Evolutionary conservation across 108 stramenopile genomes (phyloP), one percentile per base, ranked within the genome.

Genomic region (Cylindrotheca closterium): DNA sequence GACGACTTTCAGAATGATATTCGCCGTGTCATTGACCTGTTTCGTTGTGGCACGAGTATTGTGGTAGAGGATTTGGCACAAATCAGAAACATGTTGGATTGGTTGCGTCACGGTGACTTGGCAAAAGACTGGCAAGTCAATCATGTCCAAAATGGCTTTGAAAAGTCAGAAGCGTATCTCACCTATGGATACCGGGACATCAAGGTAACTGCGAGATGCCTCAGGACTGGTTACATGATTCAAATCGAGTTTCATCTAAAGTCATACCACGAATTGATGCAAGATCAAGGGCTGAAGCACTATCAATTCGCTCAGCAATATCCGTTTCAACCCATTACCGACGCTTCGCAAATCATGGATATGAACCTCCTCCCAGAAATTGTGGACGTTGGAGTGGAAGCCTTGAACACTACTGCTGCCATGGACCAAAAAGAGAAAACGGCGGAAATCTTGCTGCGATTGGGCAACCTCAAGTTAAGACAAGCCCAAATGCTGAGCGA

Each of bases 81-180:
- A 7, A n/a, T n/a, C 21, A 51, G n/a, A n/a, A 7, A 10, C 5
- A 51, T 51, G 5, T 5, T 51, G 17, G 21, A 51, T 22, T 7
- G 21, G 5, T 51, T 51, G 5, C n/a, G 23, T 22, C 5, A 51
- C 5, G 51, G 51, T n/a, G 23, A 5, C 21, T 19, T 19, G 51
- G 7, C 51, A 7, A 23, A 23, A 22, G 51, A 51, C 5, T 51
- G 51, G 51, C 12, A 51, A 23, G 5, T 51, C 19, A n/a, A 17
- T n/a, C 51, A n/a, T 5, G n/a, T 19, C 17, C 7, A 51, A n/a
- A n/a, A 51, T 23, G 51, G 51, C 51, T 51, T 51, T 51, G 51
- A 51, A 23, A 19, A 51, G 7, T 7, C 51, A 19, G 51, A 51
- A 7, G n/a, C 7, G 5, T 51, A 17, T 51, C 19, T 51, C 12